These are phyloP conservation scores for Tuber brumale DNA, from an alignment of 495 filamentous ascomycete species.

Conservation along the genomic window DNA sequence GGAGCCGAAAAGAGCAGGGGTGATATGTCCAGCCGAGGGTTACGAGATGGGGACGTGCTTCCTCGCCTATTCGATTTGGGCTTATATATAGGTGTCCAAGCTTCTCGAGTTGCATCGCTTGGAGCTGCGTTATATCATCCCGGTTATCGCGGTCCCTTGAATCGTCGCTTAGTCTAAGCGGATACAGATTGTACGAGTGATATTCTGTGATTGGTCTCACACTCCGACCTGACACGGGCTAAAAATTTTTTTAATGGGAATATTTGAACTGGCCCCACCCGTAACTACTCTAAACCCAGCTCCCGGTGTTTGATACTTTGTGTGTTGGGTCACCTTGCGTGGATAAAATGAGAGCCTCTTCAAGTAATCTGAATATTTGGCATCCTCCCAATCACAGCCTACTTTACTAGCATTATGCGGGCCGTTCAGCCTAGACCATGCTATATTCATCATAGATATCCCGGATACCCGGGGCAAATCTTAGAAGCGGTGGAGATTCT, in stretches of 20 bases:
- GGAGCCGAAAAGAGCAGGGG: background rate
- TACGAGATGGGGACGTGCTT: background rate
- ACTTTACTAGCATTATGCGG: background rate
- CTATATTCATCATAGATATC: background rate
- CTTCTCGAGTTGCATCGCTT: background rate
- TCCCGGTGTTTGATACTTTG: background rate
- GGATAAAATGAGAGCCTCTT: background rate
- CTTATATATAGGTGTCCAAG: background rate
- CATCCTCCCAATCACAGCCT: background rate
- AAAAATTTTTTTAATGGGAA: background rate
- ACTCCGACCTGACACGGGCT: background rate
- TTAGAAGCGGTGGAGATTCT: background rate
- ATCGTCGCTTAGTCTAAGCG: background rate
- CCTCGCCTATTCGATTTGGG: background rate
- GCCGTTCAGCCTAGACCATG: background rate
- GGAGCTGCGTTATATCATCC: background rate
- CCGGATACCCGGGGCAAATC: background rate
- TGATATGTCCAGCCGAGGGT: background rate
- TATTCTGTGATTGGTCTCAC: background rate
- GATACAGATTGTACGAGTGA: background rate
- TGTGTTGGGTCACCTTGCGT: background rate
- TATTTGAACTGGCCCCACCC: background rate
- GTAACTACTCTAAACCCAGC: background rate
- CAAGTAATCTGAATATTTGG: background rate
- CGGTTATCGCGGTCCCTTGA: background rate